Base-by-base conservation (phyloP, 495 filamentous ascomycete species). In the Venustampulla echinocandica region DNA sequence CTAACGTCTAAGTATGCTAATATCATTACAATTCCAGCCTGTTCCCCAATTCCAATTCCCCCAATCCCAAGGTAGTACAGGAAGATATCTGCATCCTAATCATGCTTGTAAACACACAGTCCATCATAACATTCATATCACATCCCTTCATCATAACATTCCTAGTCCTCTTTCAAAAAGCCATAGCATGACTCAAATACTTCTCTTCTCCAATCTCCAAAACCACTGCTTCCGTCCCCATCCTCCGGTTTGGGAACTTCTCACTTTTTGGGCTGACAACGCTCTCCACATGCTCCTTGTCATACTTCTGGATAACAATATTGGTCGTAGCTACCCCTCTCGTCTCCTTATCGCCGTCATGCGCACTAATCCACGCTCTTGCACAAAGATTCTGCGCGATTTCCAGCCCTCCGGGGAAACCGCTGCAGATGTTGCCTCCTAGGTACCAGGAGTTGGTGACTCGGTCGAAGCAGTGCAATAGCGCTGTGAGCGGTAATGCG, bases 391-490 rank as follows among this genome's bases (percentile, higher is more conserved):
- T 69, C 5, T 60, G 59, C 1, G 75, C 80, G 13, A 81, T 77
- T 45, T 80, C 72, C 1, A 70, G 52, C 3, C 81, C 82, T 13
- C 70, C 69, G 4, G 74, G 74, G 13, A 71, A 66, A 10, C 81
- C 81, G 2, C 67, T 61, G 13, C 70, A 69, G 42, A 84, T 69
- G 21, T 75, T 76, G 1, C 81, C 81, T 34, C 81, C 81, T 3
- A 84, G 60, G 55, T 71, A 84, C 78, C 79, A 82, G 0, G 80
- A 73, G 47, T 80, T 82, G 10, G 64, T 42, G 10, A 78, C 64
- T 9, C 60, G 64, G 57, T 83, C 74, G 55, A 83, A 79, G 40
- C 74, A 76, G 54, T 86, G 81, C 0, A 85, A 62, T 1, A 86
- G 73, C 0, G 69, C 67, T 0, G 75, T 80, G 2, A 86, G 63